Conservation (phyloP, 176 grass and related monocot species). For the Lolium perenne region DNA sequence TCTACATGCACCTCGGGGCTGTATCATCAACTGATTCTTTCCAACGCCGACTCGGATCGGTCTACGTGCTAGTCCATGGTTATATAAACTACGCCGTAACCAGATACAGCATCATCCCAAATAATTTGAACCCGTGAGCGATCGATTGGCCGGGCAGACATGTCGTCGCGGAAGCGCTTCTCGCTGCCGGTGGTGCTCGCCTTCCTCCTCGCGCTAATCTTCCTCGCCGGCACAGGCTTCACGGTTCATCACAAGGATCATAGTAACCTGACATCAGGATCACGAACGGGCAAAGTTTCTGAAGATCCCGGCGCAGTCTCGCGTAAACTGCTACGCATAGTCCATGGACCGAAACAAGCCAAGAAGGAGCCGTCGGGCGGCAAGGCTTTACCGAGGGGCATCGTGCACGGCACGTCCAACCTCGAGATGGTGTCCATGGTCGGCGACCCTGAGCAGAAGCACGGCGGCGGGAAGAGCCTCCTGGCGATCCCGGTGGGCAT, state of each 20-base stretch:
- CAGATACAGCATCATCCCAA: too few relatives aligned
- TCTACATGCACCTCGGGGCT: too few relatives aligned
- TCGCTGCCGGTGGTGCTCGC: not conserved
- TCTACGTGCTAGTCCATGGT: too few relatives aligned
- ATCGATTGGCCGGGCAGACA: not conserved
- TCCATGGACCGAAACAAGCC: not conserved
- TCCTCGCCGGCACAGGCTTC: not conserved
- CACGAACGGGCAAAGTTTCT: not conserved
- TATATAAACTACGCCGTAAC: too few relatives aligned
- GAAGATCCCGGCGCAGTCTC: not conserved
- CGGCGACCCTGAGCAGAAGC: conserved; percentile 48
- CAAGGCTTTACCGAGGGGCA: conserved; percentile 71
- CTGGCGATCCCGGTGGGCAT: conserved; percentile 81
- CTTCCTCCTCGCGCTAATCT: not conserved
- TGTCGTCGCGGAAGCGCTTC: not conserved
- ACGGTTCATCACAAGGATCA: not conserved
- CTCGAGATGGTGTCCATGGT: conserved; percentile 55
- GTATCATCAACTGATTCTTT: too few relatives aligned
- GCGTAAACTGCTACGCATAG: not conserved
- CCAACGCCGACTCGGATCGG: too few relatives aligned
- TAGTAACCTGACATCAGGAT: not conserved
- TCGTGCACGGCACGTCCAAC: conserved; percentile 68
- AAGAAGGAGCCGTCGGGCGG: conserved; percentile 47
- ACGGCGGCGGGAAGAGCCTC: conserved; percentile 61
- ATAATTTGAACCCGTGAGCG: too few relatives aligned